Percentiles rank a stretch among this genome's conserved stretches.
These are phyloP conservation scores for Schoenoplectus tabernaemontani DNA, from an alignment of 202 grass and related monocot genomes.

Conservation along the genomic window DNA sequence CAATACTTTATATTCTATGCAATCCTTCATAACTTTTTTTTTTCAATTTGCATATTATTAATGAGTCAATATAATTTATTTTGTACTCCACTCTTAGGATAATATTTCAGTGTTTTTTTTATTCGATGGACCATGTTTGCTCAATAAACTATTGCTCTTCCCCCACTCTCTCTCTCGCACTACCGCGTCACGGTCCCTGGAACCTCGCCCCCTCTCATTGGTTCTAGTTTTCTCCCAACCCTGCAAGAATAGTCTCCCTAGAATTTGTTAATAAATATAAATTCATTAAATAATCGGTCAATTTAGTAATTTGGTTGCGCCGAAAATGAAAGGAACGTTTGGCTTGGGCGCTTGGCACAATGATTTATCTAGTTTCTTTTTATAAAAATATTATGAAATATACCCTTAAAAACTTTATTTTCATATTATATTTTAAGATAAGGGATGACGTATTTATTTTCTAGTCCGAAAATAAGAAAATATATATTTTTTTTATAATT, in stretches of 20 bases:
- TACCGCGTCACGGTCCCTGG: slow-evolving; percentile 23
- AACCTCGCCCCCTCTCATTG: not conserved
- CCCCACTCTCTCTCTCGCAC: not conserved
- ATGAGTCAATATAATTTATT: not conserved
- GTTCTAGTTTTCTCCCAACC: not conserved
- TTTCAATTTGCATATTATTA: not conserved
- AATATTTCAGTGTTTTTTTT: not conserved
- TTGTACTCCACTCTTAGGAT: not conserved
- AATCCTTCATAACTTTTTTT: not conserved
- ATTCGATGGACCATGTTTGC: not conserved
- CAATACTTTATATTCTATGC: not conserved
- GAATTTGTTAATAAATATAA: slow-evolving; percentile 1
- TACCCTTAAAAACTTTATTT: too few relatives aligned
- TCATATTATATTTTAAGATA: too few relatives aligned
- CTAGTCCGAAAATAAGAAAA: too few relatives aligned
- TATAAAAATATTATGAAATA: too few relatives aligned
- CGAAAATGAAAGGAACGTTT: slow-evolving; percentile 18
- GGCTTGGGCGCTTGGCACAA: too few relatives aligned
- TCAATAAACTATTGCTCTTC: not conserved
- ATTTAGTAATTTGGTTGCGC: slow-evolving; percentile 15
- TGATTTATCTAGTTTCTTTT: too few relatives aligned
- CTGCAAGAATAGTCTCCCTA: not conserved
- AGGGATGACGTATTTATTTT: too few relatives aligned
- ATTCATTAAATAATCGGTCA: not conserved
- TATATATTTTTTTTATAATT: too few relatives aligned